Percentiles rank a stretch among this genome's conserved stretches.
Conservation (phyloP, 2,329 filamentous ascomycete genomes). For the Beauveria rudraprayagi region DNA sequence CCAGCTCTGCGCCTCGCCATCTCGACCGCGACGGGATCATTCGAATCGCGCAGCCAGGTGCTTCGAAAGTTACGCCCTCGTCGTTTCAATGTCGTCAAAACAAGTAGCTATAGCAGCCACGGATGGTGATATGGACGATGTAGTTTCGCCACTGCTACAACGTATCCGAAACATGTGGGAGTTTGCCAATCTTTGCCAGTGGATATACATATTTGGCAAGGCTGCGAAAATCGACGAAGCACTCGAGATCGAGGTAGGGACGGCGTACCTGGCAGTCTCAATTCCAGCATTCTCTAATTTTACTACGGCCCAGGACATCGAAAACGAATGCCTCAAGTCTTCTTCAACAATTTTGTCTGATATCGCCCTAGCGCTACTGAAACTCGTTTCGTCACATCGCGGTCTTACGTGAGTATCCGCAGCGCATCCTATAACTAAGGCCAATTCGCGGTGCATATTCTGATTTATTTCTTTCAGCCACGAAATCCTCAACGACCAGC, state of each 20-base stretch:
- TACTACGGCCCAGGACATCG: slow-evolving; percentile 58
- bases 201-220: slow-evolving; percentile 83
- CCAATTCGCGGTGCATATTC: not conserved
- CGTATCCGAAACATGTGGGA: slow-evolving; percentile 88
- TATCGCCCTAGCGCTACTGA: slow-evolving; percentile 79
- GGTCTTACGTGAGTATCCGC: slow-evolving; percentile 67
- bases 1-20: too few relatives aligned
- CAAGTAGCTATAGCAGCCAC: not conserved
- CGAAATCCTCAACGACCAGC: slow-evolving; percentile 89
- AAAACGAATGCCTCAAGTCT: slow-evolving; percentile 78
- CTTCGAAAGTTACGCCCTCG: not conserved
- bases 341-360: slow-evolving; percentile 67
- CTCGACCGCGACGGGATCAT: not conserved
- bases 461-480: slow-evolving; percentile 41
- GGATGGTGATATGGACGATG: slow-evolving; percentile 1
- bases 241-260: slow-evolving; percentile 75
- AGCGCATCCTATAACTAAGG: too few relatives aligned
- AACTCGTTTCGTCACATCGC: slow-evolving; percentile 88
- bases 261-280: not conserved
- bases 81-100: slow-evolving; percentile 1
- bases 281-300: not conserved
- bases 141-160: slow-evolving; percentile 40
- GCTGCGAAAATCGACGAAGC: slow-evolving; percentile 83
- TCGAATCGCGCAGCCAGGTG: not conserved
- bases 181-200: slow-evolving; percentile 89